phyloP scores from a whole-genome alignment of 768 basidiomycete genomes.

The Lentinus tigrinus region DNA sequence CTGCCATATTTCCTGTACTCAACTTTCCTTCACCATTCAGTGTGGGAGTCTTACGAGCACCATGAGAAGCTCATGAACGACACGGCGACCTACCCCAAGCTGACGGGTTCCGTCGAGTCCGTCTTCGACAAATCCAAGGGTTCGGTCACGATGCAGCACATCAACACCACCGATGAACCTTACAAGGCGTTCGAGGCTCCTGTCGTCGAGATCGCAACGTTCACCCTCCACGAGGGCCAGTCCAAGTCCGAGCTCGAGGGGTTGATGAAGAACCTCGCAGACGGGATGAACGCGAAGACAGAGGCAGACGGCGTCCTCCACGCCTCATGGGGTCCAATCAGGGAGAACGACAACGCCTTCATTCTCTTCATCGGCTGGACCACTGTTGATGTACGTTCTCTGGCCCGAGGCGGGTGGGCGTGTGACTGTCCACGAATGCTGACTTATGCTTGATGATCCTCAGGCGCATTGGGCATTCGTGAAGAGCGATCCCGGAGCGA shows the following conservation, averaged over 20 bases:
- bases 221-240: constrained; percentile 8
- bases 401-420: too few relatives aligned
- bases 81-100: constrained; percentile 8
- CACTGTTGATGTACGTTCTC: constrained; percentile 1
- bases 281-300: neutral
- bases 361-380: constrained; percentile 9
- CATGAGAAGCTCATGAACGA: constrained; percentile 14
- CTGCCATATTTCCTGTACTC: neutral
- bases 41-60: constrained; percentile 15
- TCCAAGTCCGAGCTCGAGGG: constrained; percentile 2
- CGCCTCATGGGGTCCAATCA: constrained; percentile 5
- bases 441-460: neutral
- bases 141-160: constrained; percentile 2
- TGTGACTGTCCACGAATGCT: too few relatives aligned
- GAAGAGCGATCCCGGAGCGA: neutral
- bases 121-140: neutral
- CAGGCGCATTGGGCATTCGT: constrained; percentile 5
- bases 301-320: neutral
- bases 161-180: constrained; percentile 4
- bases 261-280: neutral
- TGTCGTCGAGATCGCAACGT: constrained; percentile 6
- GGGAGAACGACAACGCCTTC: constrained; percentile 4
- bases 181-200: constrained; percentile 14
- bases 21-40: neutral
- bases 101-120: neutral